phyloP scores from a whole-genome alignment of 441 rosid genomes.

The Populus tomentosa region DNA sequence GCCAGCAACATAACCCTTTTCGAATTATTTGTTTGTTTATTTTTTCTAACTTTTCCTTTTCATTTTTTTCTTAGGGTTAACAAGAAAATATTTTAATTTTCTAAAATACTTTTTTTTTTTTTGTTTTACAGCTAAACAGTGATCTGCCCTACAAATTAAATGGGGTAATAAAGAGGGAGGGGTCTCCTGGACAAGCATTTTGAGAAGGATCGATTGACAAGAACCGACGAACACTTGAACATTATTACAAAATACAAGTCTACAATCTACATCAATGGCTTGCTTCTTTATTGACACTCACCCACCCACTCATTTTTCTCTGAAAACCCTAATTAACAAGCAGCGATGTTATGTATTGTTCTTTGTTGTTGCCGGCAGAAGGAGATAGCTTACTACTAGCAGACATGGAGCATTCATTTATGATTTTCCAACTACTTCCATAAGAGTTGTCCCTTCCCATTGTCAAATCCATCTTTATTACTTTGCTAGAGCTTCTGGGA shows the following conservation, averaged over 20 bases:
- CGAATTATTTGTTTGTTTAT: neutral
- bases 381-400: neutral
- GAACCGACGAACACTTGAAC: neutral
- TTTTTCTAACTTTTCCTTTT: neutral
- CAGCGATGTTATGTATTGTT: neutral
- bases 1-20: conserved; percentile 10
- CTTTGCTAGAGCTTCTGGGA: neutral
- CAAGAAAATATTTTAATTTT: neutral
- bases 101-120: neutral
- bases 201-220: conserved; percentile 8
- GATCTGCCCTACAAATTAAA: neutral
- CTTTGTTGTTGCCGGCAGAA: conserved; percentile 6
- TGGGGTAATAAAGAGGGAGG: neutral
- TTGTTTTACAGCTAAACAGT: no score
- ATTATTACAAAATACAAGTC: neutral
- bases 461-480: conserved; percentile 8
- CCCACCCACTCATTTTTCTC: neutral
- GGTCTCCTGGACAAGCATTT: neutral
- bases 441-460: neutral
- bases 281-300: neutral
- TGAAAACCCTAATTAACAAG: neutral
- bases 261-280: neutral
- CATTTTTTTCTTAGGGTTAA: neutral
- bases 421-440: conserved; percentile 18
- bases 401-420: conserved; percentile 5